Conservation (phyloP, 2,329 filamentous ascomycete species). For the Bipolaris zeicola region DNA sequence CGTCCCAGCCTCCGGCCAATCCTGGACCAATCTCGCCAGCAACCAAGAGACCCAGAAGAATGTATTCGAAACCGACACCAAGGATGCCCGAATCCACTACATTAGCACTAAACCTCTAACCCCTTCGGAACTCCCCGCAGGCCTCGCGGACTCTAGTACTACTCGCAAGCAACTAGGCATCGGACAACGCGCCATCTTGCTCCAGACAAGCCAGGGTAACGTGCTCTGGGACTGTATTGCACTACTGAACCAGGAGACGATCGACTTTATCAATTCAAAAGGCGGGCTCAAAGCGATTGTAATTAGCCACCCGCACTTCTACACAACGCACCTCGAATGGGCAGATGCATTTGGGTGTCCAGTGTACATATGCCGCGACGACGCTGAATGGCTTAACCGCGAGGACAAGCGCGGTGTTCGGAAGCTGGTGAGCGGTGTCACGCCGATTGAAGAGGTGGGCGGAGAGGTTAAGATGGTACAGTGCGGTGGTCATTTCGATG, state of each 20-base stretch:
- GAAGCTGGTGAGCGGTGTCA: constrained; percentile 53
- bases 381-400: constrained; percentile 67
- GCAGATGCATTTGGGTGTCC: constrained; percentile 69
- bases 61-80: constrained; percentile 56
- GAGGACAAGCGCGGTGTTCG: constrained; percentile 49
- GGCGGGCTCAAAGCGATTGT: constrained; percentile 74
- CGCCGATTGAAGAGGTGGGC: constrained; percentile 52
- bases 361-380: constrained; percentile 70
- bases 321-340: constrained; percentile 77
- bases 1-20: constrained; percentile 67
- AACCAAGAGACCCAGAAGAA: constrained; percentile 58
- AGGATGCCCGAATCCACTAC: constrained; percentile 54
- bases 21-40: constrained; percentile 65
- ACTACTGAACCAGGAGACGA: constrained; percentile 68
- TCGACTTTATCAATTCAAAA: constrained; percentile 61
- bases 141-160: constrained; percentile 46
- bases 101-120: constrained; percentile 49
- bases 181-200: constrained; percentile 73
- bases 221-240: constrained; percentile 81
- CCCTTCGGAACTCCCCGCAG: constrained; percentile 26
- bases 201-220: constrained; percentile 70
- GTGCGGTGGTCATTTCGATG: constrained; percentile 79
- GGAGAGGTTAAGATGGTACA: constrained; percentile 64
- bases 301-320: constrained; percentile 83
- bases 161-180: constrained; percentile 65